Evolutionary conservation across 2,329 filamentous ascomycete genomes (phyloP).

Genomic region (Endoconidiophora polonica): DNA sequence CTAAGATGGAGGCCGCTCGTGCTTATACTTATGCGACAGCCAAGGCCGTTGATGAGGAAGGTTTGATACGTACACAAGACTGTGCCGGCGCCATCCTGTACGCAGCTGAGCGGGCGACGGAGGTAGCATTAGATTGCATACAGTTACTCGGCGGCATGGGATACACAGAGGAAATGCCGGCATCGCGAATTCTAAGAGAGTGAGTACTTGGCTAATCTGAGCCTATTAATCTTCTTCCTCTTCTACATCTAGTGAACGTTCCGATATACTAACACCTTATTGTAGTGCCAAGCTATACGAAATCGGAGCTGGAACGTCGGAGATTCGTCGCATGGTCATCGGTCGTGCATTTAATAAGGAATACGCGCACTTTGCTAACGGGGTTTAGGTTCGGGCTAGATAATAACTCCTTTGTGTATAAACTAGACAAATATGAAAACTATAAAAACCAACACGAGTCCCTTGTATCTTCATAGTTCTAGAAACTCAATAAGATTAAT

Average conservation of each 20-base stretch:
- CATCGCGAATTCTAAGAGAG: slow-evolving; percentile 65
- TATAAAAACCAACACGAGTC: too few species aligned
- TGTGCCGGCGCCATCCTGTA: slow-evolving; percentile 90
- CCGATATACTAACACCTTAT: slow-evolving; percentile 17
- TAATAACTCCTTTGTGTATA: not conserved
- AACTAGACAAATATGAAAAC: too few species aligned
- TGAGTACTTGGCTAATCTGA: slow-evolving; percentile 25
- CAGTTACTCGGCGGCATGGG: slow-evolving; percentile 91
- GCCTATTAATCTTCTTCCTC: not conserved
- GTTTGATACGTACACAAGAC: slow-evolving; percentile 65
- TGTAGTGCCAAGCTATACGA: slow-evolving; percentile 64
- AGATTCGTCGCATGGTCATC: slow-evolving; percentile 88
- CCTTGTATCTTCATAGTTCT: too few species aligned
- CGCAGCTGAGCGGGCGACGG: slow-evolving; percentile 77
- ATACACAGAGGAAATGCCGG: slow-evolving; percentile 89
- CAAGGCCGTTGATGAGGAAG: slow-evolving; percentile 58
- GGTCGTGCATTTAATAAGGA: slow-evolving; percentile 83
- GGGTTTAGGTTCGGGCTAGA: not conserved
- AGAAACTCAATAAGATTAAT: too few species aligned
- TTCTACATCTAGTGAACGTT: not conserved
- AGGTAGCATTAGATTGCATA: slow-evolving; percentile 72
- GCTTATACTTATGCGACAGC: slow-evolving; percentile 82
- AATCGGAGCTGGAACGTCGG: slow-evolving; percentile 90
- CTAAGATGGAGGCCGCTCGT: slow-evolving; percentile 68
- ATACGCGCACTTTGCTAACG: slow-evolving; percentile 30